Base-by-base conservation (phyloP, 805 yeast species). In the Lipomyces kockii region DNA sequence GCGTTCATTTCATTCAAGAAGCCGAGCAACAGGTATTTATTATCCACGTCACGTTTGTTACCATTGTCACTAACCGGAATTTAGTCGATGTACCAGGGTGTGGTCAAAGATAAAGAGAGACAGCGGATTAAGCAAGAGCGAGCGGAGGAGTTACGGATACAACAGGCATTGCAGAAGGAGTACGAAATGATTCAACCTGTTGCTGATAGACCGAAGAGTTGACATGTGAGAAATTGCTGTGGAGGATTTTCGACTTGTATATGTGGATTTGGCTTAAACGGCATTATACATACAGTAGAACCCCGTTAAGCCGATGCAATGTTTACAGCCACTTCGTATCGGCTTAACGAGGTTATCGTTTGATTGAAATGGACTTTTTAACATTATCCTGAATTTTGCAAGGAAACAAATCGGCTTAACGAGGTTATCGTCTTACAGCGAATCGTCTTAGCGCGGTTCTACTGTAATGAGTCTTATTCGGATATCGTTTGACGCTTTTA, bases 11-110 rank as follows among this genome's bases (percentile, higher is more conserved):
- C 58, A 58, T 63, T 25, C 75, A 72, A 55, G 63, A 71, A 37
- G 60, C 17, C 17, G 74, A 72, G 54, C 74, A 69, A 51, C 54
- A 54, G 62, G 73, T 71, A 58, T 20, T 61, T 46, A 20, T 8
- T 6, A 17, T 37, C 12, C 6, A 6, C 7, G 14, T 49, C 20
- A 12, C 7, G 2, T 2, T 14, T 17, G 9, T 22, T 5, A 17
- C 17, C n/a, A 17, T 62, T 9, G 57, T 9, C 17, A 12, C 32
- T 27, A 39, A 39, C 35, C 1, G 17, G 9, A 12, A 6, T 8
- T 14, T 11, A 69, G 72, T 67, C 67, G 29, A 69, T 69, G 72
- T 64, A 67, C 37, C 69, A 71, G 46, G 75, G 75, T 9, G 73
- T 73, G 5, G 53, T 73, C 20, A 61, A 62, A 8, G 75, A 73